Conservation (phyloP, 148 eudicot genomes). For the Chenopodium suecicum region DNA sequence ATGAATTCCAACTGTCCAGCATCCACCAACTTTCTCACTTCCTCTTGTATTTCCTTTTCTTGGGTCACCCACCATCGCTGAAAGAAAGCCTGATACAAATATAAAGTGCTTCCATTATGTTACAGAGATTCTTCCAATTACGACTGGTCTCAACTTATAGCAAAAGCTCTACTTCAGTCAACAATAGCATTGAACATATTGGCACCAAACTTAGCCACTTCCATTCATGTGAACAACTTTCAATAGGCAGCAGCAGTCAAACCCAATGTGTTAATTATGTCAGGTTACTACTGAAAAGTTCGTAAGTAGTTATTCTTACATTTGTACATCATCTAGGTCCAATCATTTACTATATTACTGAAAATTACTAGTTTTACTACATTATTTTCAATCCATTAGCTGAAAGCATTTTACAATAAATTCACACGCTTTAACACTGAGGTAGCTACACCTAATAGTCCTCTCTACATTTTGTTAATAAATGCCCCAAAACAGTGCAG, state of each 20-base stretch:
- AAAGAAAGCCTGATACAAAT: constrained; percentile 67
- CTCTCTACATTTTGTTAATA: not conserved
- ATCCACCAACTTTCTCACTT: constrained; percentile 62
- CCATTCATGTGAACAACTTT: not conserved
- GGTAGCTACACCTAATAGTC: not conserved
- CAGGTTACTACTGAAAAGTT: not conserved
- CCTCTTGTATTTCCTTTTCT: constrained; percentile 43
- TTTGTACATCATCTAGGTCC: not conserved
- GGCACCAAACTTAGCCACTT: not conserved
- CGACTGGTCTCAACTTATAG: constrained; percentile 2
- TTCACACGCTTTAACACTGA: not conserved
- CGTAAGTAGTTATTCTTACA: not conserved
- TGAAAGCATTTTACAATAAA: not conserved
- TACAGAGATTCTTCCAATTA: not conserved
- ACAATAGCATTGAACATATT: not conserved
- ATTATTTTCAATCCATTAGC: not conserved
- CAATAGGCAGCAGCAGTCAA: not conserved
- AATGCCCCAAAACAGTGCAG: not conserved
- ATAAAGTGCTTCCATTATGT: not conserved
- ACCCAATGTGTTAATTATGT: not conserved
- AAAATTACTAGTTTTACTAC: not conserved
- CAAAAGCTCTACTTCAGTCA: not conserved
- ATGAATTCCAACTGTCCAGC: constrained; percentile 75
- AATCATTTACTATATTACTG: not conserved
- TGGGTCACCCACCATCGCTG: constrained; percentile 80